Conservation (phyloP, 2,329 filamentous ascomycete genomes). For the Xylaria sp. region DNA sequence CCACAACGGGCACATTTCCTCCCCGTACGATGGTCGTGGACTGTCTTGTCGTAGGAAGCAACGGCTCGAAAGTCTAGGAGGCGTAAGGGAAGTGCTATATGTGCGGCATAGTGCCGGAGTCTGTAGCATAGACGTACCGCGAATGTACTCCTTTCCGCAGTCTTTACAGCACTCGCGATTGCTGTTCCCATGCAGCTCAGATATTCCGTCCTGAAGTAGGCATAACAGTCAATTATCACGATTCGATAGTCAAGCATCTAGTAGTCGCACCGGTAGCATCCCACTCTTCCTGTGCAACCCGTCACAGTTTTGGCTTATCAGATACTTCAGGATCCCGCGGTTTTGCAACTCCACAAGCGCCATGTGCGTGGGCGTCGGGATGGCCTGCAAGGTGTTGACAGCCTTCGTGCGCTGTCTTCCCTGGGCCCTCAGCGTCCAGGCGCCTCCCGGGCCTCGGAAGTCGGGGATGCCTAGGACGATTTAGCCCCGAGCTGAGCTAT, state of each 20-base stretch:
- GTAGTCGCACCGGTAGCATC: slow-evolving; percentile 44
- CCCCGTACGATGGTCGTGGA: slow-evolving; percentile 50
- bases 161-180: slow-evolving; percentile 49
- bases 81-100: not conserved
- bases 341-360: slow-evolving; percentile 49
- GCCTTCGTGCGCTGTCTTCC: slow-evolving; percentile 38
- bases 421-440: slow-evolving; percentile 49
- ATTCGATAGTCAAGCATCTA: not conserved
- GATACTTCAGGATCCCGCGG: slow-evolving; percentile 44
- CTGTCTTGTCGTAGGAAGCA: slow-evolving; percentile 45
- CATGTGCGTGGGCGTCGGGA: slow-evolving; percentile 51
- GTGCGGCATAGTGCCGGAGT: not conserved
- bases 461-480: slow-evolving; percentile 46
- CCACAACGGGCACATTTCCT: slow-evolving; percentile 46
- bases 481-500: slow-evolving; percentile 5
- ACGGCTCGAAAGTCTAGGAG: slow-evolving; percentile 48
- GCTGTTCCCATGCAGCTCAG: slow-evolving; percentile 52
- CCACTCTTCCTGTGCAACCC: slow-evolving; percentile 50
- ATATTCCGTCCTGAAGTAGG: slow-evolving; percentile 42
- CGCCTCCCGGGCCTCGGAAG: slow-evolving; percentile 50
- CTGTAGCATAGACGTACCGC: slow-evolving; percentile 35
- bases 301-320: slow-evolving; percentile 51
- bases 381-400: slow-evolving; percentile 45
- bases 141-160: slow-evolving; percentile 50
- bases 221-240: not conserved